Percentiles rank a stretch among this genome's conserved stretches.
These are phyloP conservation scores for Hylodesmum podocarpum DNA, from an alignment of 306 rosid species.

Conservation along the genomic window DNA sequence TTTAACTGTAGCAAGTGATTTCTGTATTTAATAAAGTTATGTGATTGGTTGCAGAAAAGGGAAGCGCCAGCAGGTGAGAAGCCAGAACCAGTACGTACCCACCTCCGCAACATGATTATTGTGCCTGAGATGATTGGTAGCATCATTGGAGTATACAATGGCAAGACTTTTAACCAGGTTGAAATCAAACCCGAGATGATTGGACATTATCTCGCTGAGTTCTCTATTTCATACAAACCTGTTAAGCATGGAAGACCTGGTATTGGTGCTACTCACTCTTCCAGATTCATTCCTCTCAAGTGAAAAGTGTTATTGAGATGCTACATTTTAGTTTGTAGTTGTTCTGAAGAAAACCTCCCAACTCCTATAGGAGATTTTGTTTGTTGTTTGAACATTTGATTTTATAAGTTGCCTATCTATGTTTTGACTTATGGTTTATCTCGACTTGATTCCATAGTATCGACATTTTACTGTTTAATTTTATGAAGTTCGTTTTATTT, in stretches of 20 bases:
- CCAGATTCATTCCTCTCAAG: conserved; percentile 97
- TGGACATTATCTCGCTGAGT: conserved; percentile 87
- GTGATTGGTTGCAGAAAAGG: conserved; percentile 54
- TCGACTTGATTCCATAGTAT: neutral
- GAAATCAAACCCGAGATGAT: conserved; percentile 94
- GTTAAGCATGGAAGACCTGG: conserved; percentile 98
- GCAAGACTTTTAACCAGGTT: conserved; percentile 92
- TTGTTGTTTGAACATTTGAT: neutral
- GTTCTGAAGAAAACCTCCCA: conserved; percentile 17
- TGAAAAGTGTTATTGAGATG: conserved; percentile 40
- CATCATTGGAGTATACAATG: conserved; percentile 88
- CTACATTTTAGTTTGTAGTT: conserved; percentile 25
- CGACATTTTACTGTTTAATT: neutral
- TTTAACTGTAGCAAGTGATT: no score
- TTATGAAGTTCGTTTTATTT: neutral
- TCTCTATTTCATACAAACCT: conserved; percentile 93
- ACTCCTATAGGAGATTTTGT: conserved; percentile 39
- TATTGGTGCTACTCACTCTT: conserved; percentile 98
- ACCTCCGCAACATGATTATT: conserved; percentile 88
- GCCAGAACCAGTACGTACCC: conserved; percentile 93
- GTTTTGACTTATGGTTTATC: conserved; percentile 20
- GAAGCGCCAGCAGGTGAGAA: conserved; percentile 93
- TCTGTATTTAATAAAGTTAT: neutral
- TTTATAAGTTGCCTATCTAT: neutral
- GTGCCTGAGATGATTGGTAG: conserved; percentile 96